These are phyloP conservation scores for Hemerocallis citrina DNA, from an alignment of 106 monocot species.

Conservation along the genomic window DNA sequence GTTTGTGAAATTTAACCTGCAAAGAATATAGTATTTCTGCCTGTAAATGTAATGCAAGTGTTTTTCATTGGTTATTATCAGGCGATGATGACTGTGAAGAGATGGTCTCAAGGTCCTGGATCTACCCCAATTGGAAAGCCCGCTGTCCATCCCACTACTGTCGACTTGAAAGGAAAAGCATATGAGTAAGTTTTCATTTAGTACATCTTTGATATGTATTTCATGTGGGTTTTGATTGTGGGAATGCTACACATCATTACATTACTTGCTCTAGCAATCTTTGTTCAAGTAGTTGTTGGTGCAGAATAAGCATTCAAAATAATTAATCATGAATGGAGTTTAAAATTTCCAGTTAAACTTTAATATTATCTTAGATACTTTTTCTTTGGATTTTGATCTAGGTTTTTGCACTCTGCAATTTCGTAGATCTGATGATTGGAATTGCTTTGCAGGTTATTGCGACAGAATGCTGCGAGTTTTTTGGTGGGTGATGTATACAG, in stretches of 20 bases:
- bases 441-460: slow-evolving; percentile 51
- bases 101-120: slow-evolving; percentile 63
- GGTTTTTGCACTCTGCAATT: neutral
- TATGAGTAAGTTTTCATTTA: slow-evolving; percentile 59
- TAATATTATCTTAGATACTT: neutral
- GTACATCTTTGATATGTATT: neutral
- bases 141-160: slow-evolving; percentile 63
- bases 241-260: neutral
- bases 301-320: neutral
- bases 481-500: slow-evolving; percentile 85
- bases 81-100: slow-evolving; percentile 91
- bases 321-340: neutral
- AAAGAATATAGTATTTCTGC: neutral
- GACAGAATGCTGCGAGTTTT: slow-evolving; percentile 45
- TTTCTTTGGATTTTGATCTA: neutral
- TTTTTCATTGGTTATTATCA: slow-evolving; percentile 8
- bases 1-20: too few relatives aligned
- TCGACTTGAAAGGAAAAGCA: slow-evolving; percentile 84
- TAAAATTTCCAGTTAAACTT: neutral
- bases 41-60: neutral
- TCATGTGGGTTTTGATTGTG: neutral
- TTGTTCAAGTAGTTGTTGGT: neutral
- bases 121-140: slow-evolving; percentile 61
- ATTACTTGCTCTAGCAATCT: neutral
- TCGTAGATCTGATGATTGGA: too few relatives aligned